Conservation (phyloP, 73 alveolate genomes). For the Paramecium sexaurelia region DNA sequence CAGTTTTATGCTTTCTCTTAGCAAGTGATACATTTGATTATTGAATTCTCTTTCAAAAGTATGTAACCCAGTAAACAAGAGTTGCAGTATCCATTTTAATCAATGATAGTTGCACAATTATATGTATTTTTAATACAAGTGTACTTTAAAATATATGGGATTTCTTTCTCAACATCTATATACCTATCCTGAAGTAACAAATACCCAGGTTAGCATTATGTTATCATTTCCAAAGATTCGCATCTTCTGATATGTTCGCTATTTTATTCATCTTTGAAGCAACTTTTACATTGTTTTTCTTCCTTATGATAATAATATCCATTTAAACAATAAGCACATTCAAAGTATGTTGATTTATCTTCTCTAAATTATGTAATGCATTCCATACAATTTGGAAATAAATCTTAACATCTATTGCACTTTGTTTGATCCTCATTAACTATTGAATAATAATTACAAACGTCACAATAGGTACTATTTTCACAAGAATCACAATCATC, state of each 20-base stretch:
- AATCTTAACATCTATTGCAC: neutral
- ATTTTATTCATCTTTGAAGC: neutral
- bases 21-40: neutral
- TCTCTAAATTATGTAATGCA: neutral
- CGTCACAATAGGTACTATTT: neutral
- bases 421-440: neutral
- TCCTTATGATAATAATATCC: neutral
- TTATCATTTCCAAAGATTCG: neutral
- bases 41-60: neutral
- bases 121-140: slow-evolving; percentile 4
- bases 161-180: neutral
- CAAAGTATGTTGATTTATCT: neutral
- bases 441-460: neutral
- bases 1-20: neutral
- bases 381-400: neutral
- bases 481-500: neutral
- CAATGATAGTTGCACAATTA: neutral
- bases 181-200: neutral
- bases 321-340: neutral
- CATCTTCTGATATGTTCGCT: neutral
- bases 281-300: neutral
- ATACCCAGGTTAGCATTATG: slow-evolving; percentile 51
- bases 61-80: neutral
- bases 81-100: neutral
- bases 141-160: neutral